Percentiles rank a stretch among this genome's conserved stretches.
These are phyloP conservation scores for Dunaliella sp. DNA, from an alignment of 139 green algal genomes.

Conservation along the genomic window DNA sequence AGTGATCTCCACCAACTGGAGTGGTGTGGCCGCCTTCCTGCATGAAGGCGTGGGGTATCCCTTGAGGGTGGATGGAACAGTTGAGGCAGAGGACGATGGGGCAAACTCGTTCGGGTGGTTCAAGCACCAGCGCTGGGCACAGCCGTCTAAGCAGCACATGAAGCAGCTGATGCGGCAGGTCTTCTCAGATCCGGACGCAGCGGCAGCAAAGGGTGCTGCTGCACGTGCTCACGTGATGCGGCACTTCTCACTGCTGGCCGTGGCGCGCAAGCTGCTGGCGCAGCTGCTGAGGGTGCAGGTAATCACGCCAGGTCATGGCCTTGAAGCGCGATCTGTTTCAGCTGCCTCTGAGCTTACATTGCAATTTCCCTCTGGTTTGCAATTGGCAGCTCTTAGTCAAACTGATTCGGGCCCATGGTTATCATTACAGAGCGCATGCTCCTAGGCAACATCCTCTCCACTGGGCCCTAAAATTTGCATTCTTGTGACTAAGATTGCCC, in stretches of 20 bases:
- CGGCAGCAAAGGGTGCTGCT: conserved; percentile 20
- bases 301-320: too few relatives aligned
- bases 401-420: too few relatives aligned
- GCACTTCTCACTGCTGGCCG: conserved; percentile 18
- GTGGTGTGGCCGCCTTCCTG: conserved; percentile 46
- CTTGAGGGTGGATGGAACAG: conserved; percentile 13
- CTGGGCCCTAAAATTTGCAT: too few relatives aligned
- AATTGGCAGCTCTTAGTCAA: too few relatives aligned
- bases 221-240: conserved; percentile 11
- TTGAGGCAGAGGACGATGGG: conserved; percentile 9
- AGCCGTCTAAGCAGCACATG: conserved; percentile 47
- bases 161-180: conserved; percentile 50
- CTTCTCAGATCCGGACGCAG: conserved; percentile 31
- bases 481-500: too few relatives aligned
- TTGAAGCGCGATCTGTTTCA: too few relatives aligned
- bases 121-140: conserved; percentile 45
- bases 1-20: conserved; percentile 64
- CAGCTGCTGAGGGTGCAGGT: conserved; percentile 14
- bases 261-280: conserved; percentile 26
- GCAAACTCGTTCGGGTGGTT: conserved; percentile 17
- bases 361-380: too few relatives aligned
- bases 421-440: too few relatives aligned
- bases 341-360: too few relatives aligned
- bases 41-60: conserved; percentile 15
- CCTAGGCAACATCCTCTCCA: too few relatives aligned